Evolutionary conservation across 2,329 filamentous ascomycete genomes (phyloP).

Genomic region (Byssochlamys sp.): DNA sequence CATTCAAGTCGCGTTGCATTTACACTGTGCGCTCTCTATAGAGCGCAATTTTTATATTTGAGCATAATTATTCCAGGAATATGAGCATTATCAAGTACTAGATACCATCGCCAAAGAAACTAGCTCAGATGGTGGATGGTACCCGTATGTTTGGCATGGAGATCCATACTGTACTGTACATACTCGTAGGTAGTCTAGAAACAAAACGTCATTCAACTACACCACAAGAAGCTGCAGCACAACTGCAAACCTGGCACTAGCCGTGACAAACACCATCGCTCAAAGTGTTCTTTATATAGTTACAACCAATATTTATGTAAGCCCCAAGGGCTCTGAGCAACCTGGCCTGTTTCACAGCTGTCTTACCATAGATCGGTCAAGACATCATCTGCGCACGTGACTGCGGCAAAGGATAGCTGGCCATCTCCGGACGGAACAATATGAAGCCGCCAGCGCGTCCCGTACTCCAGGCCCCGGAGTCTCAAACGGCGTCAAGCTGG

Average conservation of each 20-base stretch:
- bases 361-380: too few species aligned
- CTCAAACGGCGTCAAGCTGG: background rate
- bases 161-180: background rate
- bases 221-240: background rate
- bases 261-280: too few species aligned
- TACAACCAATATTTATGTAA: too few species aligned
- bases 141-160: background rate
- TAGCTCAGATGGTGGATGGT: background rate
- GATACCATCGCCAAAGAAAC: background rate
- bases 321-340: too few species aligned
- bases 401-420: slow-evolving; percentile 9
- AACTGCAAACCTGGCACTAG: background rate
- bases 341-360: too few species aligned
- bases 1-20: background rate
- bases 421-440: slow-evolving; percentile 7
- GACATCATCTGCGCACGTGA: background rate
- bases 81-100: background rate
- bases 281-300: too few species aligned
- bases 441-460: slow-evolving; percentile 3
- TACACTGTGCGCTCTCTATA: too few species aligned
- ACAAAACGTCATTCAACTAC: background rate
- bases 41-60: too few species aligned
- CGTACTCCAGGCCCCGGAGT: background rate
- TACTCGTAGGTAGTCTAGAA: background rate
- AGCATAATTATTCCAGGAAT: background rate